Conservation (phyloP, 2,329 filamentous ascomycete species). For the Tolypocladium endophyticum region DNA sequence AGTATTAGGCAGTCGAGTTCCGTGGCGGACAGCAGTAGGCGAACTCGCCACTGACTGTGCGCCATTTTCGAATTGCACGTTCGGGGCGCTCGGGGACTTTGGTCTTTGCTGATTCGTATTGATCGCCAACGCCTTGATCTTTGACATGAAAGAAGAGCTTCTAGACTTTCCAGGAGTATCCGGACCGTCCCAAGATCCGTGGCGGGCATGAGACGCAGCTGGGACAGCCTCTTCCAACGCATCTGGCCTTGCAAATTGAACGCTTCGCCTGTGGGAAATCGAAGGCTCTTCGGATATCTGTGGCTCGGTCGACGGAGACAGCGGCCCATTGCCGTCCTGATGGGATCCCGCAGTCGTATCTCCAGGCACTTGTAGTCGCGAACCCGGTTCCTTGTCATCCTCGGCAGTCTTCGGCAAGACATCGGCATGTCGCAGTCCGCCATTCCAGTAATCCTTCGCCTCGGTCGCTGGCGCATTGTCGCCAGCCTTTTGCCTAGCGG, state of each 20-base stretch:
- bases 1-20: constrained; percentile 41
- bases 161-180: constrained; percentile 49
- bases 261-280: constrained; percentile 39
- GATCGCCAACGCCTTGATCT: constrained; percentile 62
- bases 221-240: constrained; percentile 32
- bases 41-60: constrained; percentile 34
- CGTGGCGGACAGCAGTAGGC: constrained; percentile 32
- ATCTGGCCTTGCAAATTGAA: constrained; percentile 61
- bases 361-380: background rate
- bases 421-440: constrained; percentile 5
- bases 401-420: background rate
- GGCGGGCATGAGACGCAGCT: constrained; percentile 41
- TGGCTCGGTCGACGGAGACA: background rate
- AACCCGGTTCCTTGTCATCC: background rate
- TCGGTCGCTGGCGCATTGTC: background rate
- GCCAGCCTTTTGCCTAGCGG: background rate
- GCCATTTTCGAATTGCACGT: constrained; percentile 20
- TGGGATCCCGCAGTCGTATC: background rate
- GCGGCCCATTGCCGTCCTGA: background rate
- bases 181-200: constrained; percentile 57
- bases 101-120: constrained; percentile 36
- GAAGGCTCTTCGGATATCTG: background rate
- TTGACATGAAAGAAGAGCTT: constrained; percentile 62
- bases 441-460: constrained; percentile 10
- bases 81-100: constrained; percentile 22